Base-by-base conservation (phyloP, 805 yeast species). In the Ogataea populi-albae region DNA sequence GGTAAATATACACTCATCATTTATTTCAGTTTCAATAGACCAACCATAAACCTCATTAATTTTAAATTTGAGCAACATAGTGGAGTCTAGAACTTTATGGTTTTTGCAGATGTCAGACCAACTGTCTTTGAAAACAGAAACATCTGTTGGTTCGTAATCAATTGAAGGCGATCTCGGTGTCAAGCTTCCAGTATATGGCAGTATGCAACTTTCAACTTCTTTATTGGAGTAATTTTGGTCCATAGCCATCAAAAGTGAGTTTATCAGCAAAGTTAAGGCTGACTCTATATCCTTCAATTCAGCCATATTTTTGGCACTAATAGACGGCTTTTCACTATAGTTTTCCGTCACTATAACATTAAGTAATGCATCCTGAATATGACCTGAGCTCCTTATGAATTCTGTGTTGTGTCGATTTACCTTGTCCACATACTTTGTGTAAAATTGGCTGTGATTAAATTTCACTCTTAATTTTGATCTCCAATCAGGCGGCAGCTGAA, bases 261-360 rank as follows among this genome's bases (percentile, higher is more conserved):
- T 52, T 3, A 57, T 14, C 8, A 54, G 35, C 14, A 55, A 26
- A 15, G 48, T 45, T 20, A 57, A 26, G 4, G 50, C 53, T 18
- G 59, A 46, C 32, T 57, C 62, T 5, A 47, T 35, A 25, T 55
- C 55, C 6, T 31, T 38, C 18, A 56, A 31, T n/a, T 36, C 32
- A 22, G 15, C 30, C 20, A 21, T 41, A 8, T 27, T 41, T 32
- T 38, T 51, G 34, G 27, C 38, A 33, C 6, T 30, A 35, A 33
- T 25, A 14, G 18, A 10, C 16, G 26, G 26, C 17, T 17, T 29
- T 7, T 18, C 9, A 22, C 14, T 17, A 25, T 16, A 25, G 31
- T 2, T 14, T 10, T 12, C 27, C 17, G 8, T 12, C 12, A 8
- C n/a, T 4, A 21, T 16, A 6, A 33, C 12, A 16, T 39, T 35